A percentile compares a stretch with the other conserved stretches of the same genome.
phyloP scores from a whole-genome alignment of 768 basidiomycete species.

The Mycena capillaripes region DNA sequence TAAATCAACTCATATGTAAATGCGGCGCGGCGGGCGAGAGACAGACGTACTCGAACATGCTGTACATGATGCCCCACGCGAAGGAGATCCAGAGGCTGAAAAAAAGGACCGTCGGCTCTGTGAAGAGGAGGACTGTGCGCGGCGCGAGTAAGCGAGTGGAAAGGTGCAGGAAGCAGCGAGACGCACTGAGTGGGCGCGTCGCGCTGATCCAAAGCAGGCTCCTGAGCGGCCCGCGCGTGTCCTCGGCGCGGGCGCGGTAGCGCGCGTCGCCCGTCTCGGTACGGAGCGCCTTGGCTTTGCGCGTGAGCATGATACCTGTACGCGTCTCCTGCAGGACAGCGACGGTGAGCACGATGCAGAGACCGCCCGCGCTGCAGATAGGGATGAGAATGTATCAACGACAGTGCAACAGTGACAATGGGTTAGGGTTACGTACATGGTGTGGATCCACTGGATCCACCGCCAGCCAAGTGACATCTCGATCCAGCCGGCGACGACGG shows the following conservation, averaged over 20 bases:
- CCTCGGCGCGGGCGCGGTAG: conserved; percentile 64
- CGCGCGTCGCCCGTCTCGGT: conserved; percentile 63
- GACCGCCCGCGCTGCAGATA: conserved; percentile 53
- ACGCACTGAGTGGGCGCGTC: conserved; percentile 67
- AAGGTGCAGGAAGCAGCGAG: conserved; percentile 17
- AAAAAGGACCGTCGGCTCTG: conserved; percentile 42
- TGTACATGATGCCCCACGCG: conserved; percentile 63
- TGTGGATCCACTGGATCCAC: conserved; percentile 77
- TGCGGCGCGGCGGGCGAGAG: neutral
- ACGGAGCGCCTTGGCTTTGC: conserved; percentile 63
- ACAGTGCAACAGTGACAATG: conserved; percentile 16
- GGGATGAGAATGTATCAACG: neutral
- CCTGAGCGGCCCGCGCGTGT: conserved; percentile 56
- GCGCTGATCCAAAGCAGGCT: conserved; percentile 66
- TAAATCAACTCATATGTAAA: conserved; percentile 4
- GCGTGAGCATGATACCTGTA: conserved; percentile 66
- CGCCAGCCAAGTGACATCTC: conserved; percentile 69
- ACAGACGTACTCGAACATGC: conserved; percentile 61
- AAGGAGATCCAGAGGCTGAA: conserved; percentile 59
- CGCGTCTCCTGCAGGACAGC: conserved; percentile 72
- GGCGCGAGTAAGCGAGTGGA: conserved; percentile 5
- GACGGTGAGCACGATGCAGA: conserved; percentile 55
- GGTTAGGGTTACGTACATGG: conserved; percentile 54
- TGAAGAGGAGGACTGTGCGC: conserved; percentile 46
- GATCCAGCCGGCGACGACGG: conserved; percentile 66